Evolutionary conservation across 179 eudicot genomes (phyloP).

Genomic region (Camellia oleifera): DNA sequence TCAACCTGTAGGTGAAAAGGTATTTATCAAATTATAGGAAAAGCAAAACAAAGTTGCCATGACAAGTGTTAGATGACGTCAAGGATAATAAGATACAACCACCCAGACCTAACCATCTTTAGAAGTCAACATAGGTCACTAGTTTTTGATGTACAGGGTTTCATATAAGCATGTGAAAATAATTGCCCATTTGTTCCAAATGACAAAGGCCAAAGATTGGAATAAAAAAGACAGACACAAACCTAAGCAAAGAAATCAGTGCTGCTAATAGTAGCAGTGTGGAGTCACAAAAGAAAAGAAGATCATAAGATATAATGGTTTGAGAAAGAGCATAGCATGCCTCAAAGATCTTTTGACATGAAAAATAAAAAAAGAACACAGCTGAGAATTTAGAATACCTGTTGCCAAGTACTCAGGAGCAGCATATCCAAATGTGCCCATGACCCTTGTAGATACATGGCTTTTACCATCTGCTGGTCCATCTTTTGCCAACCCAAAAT

Average conservation of each 20-base stretch:
- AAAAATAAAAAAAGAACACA: background rate
- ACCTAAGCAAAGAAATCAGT: background rate
- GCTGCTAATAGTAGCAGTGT: background rate
- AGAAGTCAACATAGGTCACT: background rate
- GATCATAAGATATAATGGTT: background rate
- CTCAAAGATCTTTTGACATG: background rate
- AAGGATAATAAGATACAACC: background rate
- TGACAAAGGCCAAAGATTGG: background rate
- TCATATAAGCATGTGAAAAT: background rate
- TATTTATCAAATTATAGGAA: background rate
- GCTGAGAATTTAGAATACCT: slow-evolving; percentile 34
- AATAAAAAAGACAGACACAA: background rate
- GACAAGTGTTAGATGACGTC: background rate
- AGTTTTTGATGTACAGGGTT: background rate
- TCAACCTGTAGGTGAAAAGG: background rate
- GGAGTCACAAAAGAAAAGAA: background rate
- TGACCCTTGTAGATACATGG: slow-evolving; percentile 80
- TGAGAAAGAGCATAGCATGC: background rate
- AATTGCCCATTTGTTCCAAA: background rate
- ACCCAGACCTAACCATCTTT: background rate
- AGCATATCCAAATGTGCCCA: slow-evolving; percentile 92
- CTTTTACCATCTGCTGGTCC: slow-evolving; percentile 70
- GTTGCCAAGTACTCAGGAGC: slow-evolving; percentile 92
- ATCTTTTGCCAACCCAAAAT: slow-evolving; percentile 92
- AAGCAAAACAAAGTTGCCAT: background rate